A percentile compares a stretch with the other conserved stretches of the same genome.
Conservation (phyloP, 345 rosid species). For the Raphanus sativus region DNA sequence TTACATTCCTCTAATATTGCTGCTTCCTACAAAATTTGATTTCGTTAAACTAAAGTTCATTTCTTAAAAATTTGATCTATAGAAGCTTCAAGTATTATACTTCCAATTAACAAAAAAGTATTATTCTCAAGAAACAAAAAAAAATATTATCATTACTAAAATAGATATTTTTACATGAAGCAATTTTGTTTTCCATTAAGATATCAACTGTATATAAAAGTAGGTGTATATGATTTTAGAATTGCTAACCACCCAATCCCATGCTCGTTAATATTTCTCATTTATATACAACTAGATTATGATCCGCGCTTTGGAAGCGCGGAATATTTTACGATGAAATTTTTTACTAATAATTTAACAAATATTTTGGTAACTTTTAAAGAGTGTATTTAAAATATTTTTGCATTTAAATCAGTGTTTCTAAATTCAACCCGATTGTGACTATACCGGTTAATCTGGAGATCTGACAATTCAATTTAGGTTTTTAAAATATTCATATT, state of each 20-base stretch:
- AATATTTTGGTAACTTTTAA: too few relatives aligned
- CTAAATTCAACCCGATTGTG: too few relatives aligned
- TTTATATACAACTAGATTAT: neutral
- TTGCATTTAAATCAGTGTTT: too few relatives aligned
- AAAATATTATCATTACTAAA: neutral
- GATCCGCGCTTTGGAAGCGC: too few relatives aligned
- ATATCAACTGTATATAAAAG: neutral
- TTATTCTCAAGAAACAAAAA: too few relatives aligned
- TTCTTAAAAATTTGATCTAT: neutral
- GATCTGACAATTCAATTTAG: too few relatives aligned
- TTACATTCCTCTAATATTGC: neutral
- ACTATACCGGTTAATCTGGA: too few relatives aligned
- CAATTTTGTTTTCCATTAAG: neutral
- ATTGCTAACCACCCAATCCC: constrained; percentile 14
- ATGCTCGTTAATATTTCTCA: constrained; percentile 14
- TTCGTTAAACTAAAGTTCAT: neutral
- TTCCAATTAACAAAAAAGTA: neutral
- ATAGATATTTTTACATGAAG: neutral
- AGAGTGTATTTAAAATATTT: too few relatives aligned
- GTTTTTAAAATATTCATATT: too few relatives aligned
- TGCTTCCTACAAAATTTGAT: neutral
- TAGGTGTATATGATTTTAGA: neutral
- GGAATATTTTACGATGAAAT: too few relatives aligned
- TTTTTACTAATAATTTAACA: too few relatives aligned
- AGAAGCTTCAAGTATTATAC: neutral